A percentile compares a stretch with the other conserved stretches of the same genome.
phyloP scores from a whole-genome alignment of 345 rosid species.

The Leavenworthia alabamica region DNA sequence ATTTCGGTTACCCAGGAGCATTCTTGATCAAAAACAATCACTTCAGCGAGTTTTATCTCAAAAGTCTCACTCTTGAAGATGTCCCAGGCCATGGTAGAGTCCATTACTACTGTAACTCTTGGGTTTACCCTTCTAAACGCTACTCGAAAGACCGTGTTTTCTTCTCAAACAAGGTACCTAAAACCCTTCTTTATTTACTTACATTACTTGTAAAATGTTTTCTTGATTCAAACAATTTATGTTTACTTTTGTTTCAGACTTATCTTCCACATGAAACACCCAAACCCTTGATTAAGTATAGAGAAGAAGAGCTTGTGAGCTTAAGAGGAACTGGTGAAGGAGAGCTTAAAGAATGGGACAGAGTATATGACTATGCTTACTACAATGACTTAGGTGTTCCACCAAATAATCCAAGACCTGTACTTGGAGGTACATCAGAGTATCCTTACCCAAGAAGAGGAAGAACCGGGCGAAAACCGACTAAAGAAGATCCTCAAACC shows the following conservation, averaged over 20 bases:
- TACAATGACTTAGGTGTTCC: slow-evolving; percentile 78
- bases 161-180: slow-evolving; percentile 66
- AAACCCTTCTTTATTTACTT: background rate
- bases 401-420: slow-evolving; percentile 46
- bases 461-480: slow-evolving; percentile 62
- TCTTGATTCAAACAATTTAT: too few species aligned
- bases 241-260: slow-evolving; percentile 37
- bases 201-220: too few species aligned
- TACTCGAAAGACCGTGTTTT: slow-evolving; percentile 55
- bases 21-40: slow-evolving; percentile 51
- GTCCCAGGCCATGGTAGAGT: slow-evolving; percentile 60
- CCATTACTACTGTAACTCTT: slow-evolving; percentile 77
- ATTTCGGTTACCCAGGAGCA: slow-evolving; percentile 65
- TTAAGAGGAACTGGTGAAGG: slow-evolving; percentile 70
- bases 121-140: slow-evolving; percentile 65
- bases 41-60: slow-evolving; percentile 60
- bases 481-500: slow-evolving; percentile 37
- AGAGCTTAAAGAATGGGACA: slow-evolving; percentile 68
- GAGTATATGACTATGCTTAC: slow-evolving; percentile 78
- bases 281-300: slow-evolving; percentile 39
- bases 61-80: slow-evolving; percentile 59
- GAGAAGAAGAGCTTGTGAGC: slow-evolving; percentile 53
- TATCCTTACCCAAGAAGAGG: slow-evolving; percentile 89
- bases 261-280: slow-evolving; percentile 75
- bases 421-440: slow-evolving; percentile 66